Percentiles rank a stretch among this genome's conserved stretches.
These are phyloP conservation scores for Uncinocarpus reesii DNA, from an alignment of 2,329 filamentous ascomycete species.

Conservation along the genomic window DNA sequence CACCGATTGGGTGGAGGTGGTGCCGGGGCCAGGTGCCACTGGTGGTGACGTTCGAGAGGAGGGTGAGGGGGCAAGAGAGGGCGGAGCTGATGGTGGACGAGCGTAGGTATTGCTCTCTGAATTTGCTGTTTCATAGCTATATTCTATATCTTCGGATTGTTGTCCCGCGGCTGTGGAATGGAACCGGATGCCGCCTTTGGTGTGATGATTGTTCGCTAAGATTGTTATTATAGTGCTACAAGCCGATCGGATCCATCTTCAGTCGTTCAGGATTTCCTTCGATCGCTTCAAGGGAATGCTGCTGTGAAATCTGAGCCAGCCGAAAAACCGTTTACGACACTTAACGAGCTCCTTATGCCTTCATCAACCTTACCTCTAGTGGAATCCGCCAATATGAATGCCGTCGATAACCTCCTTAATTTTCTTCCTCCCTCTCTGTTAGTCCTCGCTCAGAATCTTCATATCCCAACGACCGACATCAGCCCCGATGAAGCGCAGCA, in stretches of 20 bases:
- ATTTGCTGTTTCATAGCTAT: constrained; percentile 4
- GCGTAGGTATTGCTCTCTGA: constrained; percentile 71
- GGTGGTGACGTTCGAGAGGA: constrained; percentile 87
- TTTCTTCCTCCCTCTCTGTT: constrained; percentile 71
- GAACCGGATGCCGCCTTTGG: no score
- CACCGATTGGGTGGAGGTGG: constrained; percentile 58
- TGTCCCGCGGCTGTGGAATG: background rate
- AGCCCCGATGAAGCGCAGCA: constrained; percentile 58
- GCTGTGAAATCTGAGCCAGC: constrained; percentile 39
- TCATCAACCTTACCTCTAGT: constrained; percentile 68
- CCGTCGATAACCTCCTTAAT: constrained; percentile 63
- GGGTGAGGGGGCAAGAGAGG: constrained; percentile 76
- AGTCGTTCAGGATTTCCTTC: constrained; percentile 78
- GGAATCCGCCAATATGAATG: constrained; percentile 52
- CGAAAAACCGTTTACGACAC: constrained; percentile 64
- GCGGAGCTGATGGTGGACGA: constrained; percentile 93
- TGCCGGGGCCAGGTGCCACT: constrained; percentile 73
- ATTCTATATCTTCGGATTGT: background rate
- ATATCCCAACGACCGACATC: constrained; percentile 50
- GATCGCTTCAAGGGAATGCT: constrained; percentile 54
- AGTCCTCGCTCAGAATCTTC: constrained; percentile 60
- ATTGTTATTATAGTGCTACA: constrained; percentile 44
- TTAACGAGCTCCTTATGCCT: constrained; percentile 74
- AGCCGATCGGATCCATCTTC: constrained; percentile 59
- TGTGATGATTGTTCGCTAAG: constrained; percentile 4